phyloP scores from a whole-genome alignment of 176 grass and related monocot species.

The Aegilops umbellulata region DNA sequence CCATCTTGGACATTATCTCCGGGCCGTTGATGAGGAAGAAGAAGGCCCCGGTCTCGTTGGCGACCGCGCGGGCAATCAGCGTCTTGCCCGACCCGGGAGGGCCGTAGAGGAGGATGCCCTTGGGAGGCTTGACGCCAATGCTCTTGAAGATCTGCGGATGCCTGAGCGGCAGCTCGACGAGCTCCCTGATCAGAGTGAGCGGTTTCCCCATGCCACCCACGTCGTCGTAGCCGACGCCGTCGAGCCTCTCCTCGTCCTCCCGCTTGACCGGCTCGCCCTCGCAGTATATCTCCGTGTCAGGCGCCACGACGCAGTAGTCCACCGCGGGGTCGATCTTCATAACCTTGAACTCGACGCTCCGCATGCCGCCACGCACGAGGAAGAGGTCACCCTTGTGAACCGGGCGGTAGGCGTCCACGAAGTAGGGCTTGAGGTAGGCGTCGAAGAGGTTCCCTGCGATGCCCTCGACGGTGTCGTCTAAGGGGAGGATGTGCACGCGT shows the following conservation, averaged over 20 bases:
- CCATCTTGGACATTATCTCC: conserved; percentile 66
- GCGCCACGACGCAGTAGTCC: conserved; percentile 45
- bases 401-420: conserved; percentile 45
- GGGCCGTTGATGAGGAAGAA: conserved; percentile 61
- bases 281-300: conserved; percentile 47
- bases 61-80: conserved; percentile 50
- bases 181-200: conserved; percentile 52
- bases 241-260: conserved; percentile 57
- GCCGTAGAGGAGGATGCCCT: conserved; percentile 54
- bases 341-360: conserved; percentile 58
- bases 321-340: conserved; percentile 34
- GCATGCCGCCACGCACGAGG: conserved; percentile 57
- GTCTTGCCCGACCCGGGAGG: conserved; percentile 60
- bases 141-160: conserved; percentile 62
- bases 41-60: conserved; percentile 57
- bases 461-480: conserved; percentile 61
- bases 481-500: conserved; percentile 48
- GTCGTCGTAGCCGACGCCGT: conserved; percentile 56
- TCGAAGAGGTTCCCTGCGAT: conserved; percentile 49
- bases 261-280: conserved; percentile 51
- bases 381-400: conserved; percentile 61
- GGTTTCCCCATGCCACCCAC: conserved; percentile 67
- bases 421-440: conserved; percentile 62
- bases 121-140: conserved; percentile 64
- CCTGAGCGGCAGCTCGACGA: conserved; percentile 56